These are phyloP conservation scores for Saccharomycopsis sp. DNA, from an alignment of 805 yeast species.

Conservation along the genomic window DNA sequence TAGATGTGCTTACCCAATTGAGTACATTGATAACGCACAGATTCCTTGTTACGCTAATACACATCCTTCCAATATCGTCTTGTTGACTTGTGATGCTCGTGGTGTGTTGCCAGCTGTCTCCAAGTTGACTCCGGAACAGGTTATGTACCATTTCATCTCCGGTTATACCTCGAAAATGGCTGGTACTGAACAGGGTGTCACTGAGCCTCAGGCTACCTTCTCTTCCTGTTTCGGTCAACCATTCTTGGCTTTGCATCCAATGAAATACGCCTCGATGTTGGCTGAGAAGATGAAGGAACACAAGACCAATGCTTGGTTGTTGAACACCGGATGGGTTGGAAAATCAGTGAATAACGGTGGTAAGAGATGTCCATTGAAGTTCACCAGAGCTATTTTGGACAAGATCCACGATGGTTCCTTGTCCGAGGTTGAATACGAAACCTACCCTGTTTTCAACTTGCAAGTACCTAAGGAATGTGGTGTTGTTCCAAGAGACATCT, in stretches of 20 bases:
- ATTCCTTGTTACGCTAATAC: slow-evolving; percentile 85
- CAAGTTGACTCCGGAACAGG: slow-evolving; percentile 87
- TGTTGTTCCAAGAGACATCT: slow-evolving; percentile 69
- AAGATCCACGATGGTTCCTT: slow-evolving; percentile 90
- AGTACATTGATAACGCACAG: slow-evolving; percentile 92
- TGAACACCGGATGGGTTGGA: slow-evolving; percentile 99
- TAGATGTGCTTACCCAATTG: slow-evolving; percentile 97
- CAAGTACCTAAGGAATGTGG: slow-evolving; percentile 76
- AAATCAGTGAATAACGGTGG: slow-evolving; percentile 90
- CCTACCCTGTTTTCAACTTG: slow-evolving; percentile 80
- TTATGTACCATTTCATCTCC: slow-evolving; percentile 97
- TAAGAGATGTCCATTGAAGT: slow-evolving; percentile 94
- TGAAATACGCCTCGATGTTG: slow-evolving; percentile 94
- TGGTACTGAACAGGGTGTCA: slow-evolving; percentile 97
- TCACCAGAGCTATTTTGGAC: slow-evolving; percentile 94
- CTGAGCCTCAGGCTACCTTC: slow-evolving; percentile 97
- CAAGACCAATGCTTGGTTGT: slow-evolving; percentile 90
- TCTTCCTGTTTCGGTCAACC: slow-evolving; percentile 99
- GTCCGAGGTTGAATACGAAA: slow-evolving; percentile 72
- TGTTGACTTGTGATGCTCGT: slow-evolving; percentile 94
- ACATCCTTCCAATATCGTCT: slow-evolving; percentile 88
- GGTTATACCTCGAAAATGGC: slow-evolving; percentile 99
- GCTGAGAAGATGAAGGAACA: slow-evolving; percentile 87
- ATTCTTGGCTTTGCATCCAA: slow-evolving; percentile 95
- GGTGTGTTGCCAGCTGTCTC: slow-evolving; percentile 98